Conservation (phyloP, 1,284 basidiomycete species). For the Boletus chippewaensis region DNA sequence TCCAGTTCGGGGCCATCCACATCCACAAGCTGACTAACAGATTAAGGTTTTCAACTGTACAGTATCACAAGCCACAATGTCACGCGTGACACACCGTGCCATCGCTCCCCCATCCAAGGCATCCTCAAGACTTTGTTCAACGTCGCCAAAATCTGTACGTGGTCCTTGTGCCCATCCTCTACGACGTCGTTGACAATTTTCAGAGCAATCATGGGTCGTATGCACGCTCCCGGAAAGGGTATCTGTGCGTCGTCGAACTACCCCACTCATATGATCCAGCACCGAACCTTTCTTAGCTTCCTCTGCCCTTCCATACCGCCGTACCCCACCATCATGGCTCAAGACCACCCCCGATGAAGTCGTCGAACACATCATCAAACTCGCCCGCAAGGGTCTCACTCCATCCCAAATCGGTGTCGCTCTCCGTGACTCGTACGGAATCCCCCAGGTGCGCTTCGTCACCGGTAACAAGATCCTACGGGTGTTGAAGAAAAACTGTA, state of each 20-base stretch:
- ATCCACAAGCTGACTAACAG: slow-evolving; percentile 21
- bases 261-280: background rate
- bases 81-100: slow-evolving; percentile 32
- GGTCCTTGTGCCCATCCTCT: slow-evolving; percentile 4
- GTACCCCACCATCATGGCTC: slow-evolving; percentile 92
- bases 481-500: slow-evolving; percentile 94
- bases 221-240: slow-evolving; percentile 98
- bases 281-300: slow-evolving; percentile 54
- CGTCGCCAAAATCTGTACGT: slow-evolving; percentile 35
- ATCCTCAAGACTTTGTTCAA: slow-evolving; percentile 33
- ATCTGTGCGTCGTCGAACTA: slow-evolving; percentile 60
- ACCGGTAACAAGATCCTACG: slow-evolving; percentile 99
- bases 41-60: slow-evolving; percentile 43
- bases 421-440: slow-evolving; percentile 96
- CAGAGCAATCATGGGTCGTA: slow-evolving; percentile 73
- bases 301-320: slow-evolving; percentile 97
- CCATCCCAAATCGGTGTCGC: slow-evolving; percentile 98
- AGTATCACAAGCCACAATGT: slow-evolving; percentile 31
- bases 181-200: slow-evolving; percentile 1
- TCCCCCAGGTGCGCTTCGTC: slow-evolving; percentile 95
- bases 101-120: slow-evolving; percentile 9
- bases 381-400: slow-evolving; percentile 95
- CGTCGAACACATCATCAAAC: slow-evolving; percentile 93
- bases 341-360: slow-evolving; percentile 96
- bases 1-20: background rate